Conservation (phyloP, 1,284 basidiomycete genomes). For the Thecaphora thlaspeos region DNA sequence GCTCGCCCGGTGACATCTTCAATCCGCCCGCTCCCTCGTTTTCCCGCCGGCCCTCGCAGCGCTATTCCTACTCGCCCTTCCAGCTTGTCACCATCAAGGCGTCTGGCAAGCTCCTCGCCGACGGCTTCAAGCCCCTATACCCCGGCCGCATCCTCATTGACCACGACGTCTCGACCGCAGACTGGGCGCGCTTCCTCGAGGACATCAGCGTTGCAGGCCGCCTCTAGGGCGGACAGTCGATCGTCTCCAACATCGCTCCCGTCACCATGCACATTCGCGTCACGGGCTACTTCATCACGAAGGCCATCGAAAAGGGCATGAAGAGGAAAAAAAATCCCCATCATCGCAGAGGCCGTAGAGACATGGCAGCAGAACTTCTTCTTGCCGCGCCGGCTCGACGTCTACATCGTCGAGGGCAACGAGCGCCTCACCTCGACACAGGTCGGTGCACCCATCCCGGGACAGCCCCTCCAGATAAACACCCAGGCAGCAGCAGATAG, state of each 20-base stretch:
- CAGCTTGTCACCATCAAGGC: conserved; percentile 6
- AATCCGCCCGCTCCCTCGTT: conserved; percentile 18
- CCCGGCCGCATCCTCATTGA: conserved; percentile 10
- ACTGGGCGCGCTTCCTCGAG: conserved; percentile 20
- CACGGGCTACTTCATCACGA: conserved; percentile 18
- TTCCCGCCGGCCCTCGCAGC: not conserved
- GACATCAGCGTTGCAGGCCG: conserved; percentile 14
- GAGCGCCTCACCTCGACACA: conserved; percentile 14
- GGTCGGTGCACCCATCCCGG: conserved; percentile 4
- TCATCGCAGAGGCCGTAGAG: conserved; percentile 16
- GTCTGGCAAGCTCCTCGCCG: conserved; percentile 9
- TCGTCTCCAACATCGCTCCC: conserved; percentile 12
- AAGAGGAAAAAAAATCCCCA: conserved; percentile 14
- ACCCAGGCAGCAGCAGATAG: not conserved
- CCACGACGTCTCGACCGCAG: conserved; percentile 17
- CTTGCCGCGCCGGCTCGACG: conserved; percentile 12
- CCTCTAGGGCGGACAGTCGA: conserved; percentile 10
- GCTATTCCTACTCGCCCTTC: conserved; percentile 4
- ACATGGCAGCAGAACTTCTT: conserved; percentile 21
- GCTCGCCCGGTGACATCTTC: conserved; percentile 9
- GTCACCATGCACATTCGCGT: conserved; percentile 20
- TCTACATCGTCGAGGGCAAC: conserved; percentile 9
- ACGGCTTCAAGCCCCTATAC: conserved; percentile 17
- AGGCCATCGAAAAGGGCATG: conserved; percentile 18
- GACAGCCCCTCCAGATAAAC: not conserved